Percentiles rank a stretch among this genome's conserved stretches.
These are phyloP conservation scores for Leishmania arabica DNA, from an alignment of 208 protist genomes.

Conservation along the genomic window DNA sequence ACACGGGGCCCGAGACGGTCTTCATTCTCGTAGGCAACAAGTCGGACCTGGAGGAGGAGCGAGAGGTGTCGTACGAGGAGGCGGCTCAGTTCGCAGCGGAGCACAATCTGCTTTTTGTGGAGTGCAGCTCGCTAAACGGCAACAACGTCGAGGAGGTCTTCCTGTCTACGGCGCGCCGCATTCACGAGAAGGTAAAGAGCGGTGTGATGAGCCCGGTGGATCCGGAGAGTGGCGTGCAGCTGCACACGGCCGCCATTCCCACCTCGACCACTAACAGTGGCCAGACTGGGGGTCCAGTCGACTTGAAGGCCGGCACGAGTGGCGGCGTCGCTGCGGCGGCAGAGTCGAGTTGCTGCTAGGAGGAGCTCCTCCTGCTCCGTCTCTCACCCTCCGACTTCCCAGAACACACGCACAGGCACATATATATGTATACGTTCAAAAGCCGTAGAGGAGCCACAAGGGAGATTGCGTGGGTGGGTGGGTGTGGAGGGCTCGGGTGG, in stretches of 20 bases:
- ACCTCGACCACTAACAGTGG: conserved; percentile 20
- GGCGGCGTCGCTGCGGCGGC: conserved; percentile 7
- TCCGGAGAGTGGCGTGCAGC: conserved; percentile 80
- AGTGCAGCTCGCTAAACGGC: conserved; percentile 93
- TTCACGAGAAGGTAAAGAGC: conserved; percentile 95
- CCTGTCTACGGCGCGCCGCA: conserved; percentile 89
- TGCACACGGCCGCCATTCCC: conserved; percentile 58
- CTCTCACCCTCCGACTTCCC: too few species aligned
- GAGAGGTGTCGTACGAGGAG: conserved; percentile 97
- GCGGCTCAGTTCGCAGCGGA: conserved; percentile 95
- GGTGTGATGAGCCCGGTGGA: conserved; percentile 88
- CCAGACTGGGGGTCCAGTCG: conserved; percentile 1
- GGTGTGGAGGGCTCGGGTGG: not conserved
- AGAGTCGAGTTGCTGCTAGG: conserved; percentile 24
- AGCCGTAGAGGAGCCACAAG: not conserved
- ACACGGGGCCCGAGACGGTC: conserved; percentile 82
- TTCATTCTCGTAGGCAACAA: conserved; percentile 97
- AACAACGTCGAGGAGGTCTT: conserved; percentile 95
- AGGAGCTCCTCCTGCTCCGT: not conserved
- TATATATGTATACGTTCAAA: not conserved
- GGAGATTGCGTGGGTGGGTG: not conserved
- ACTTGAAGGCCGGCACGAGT: conserved; percentile 10
- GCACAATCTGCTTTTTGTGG: conserved; percentile 95
- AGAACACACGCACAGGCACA: not conserved
- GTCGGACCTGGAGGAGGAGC: conserved; percentile 93